Base-by-base conservation (phyloP, 805 yeast species). In the Yarrowia porcina region DNA sequence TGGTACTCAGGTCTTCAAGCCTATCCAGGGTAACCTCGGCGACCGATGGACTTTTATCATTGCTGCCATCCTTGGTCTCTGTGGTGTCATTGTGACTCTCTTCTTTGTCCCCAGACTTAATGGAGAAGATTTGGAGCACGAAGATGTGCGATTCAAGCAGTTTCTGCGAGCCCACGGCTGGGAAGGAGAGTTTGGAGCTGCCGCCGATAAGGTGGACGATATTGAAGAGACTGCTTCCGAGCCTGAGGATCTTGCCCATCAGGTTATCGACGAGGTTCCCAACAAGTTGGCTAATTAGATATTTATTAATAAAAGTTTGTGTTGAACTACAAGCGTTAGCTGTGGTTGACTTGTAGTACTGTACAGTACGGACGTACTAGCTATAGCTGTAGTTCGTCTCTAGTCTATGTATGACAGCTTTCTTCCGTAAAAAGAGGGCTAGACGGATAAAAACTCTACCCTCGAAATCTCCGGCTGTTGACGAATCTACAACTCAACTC, bases 21-120 rank as follows among this genome's bases (percentile, higher is more conserved):
- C 90, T 17, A 87, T 88, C 67, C 83, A 85, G 73, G 73, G 69
- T 41, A 73, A 86, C 69, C 76, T 86, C 66, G 94, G 94, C 35
- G 77, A 82, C 68, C 76, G 76, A 65, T 88, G 90, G 89, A 88
- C 93, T 6, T 88, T 88, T 69, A 88, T 88, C 67, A 86, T 88
- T 68, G 88, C 92, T 25, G 94, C 94, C 13, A 76, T 82, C 59
- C 80, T 88, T 69, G 93, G 94, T 61, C 73, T 83, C 9, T 77
- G 77, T 7, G 94, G 94, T 71, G 82, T 88, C 36, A 54, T 80
- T 9, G 76, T 83, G 33, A 84, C 90, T 0, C 82, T 73, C 69
- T 66, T 86, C 70, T 85, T 83, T 64, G 79, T 88, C 66, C 93
- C 94, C 7, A 89, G 87, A 68, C 78, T 85, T 66, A 79, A 72